Percentiles rank a stretch among this genome's conserved stretches.
phyloP scores from a whole-genome alignment of 2,329 filamentous ascomycete species.

The Penicillium sp. region DNA sequence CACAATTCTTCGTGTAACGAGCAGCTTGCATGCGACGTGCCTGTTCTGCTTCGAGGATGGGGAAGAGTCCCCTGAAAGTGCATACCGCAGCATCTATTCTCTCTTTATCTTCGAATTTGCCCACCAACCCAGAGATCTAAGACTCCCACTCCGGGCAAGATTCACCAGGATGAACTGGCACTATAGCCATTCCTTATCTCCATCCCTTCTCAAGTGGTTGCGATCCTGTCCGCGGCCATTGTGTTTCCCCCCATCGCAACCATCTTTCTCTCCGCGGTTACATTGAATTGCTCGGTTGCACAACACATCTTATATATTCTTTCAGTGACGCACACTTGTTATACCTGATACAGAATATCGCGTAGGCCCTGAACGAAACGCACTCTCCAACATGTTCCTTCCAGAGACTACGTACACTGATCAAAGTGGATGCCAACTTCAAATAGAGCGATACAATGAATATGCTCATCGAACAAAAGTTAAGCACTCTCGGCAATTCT shows the following conservation, averaged over 20 bases:
- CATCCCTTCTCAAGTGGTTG: not conserved
- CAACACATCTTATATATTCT: slow-evolving; percentile 5
- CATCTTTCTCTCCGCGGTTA: not conserved
- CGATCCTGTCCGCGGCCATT: not conserved
- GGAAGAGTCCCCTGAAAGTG: not conserved
- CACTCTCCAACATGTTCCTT: not conserved
- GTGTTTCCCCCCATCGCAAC: not conserved
- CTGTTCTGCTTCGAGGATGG: not conserved
- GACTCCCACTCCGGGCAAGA: slow-evolving; percentile 1
- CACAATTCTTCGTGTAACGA: not conserved
- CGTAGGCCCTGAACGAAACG: slow-evolving; percentile 1
- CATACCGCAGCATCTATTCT: not conserved
- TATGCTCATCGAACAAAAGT: no score
- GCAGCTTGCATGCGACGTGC: not conserved
- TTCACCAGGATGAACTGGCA: slow-evolving; percentile 9
- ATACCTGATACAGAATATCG: slow-evolving; percentile 1
- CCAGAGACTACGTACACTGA: not conserved
- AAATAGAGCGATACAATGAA: no score
- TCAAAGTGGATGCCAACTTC: no score
- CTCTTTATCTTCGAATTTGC: not conserved
- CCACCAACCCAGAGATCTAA: slow-evolving; percentile 1
- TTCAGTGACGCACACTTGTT: slow-evolving; percentile 3
- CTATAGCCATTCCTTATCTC: slow-evolving; percentile 2
- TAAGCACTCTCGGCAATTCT: no score
- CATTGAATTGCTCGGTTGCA: slow-evolving; percentile 6